Evolutionary conservation across 2,329 filamentous ascomycete species (phyloP).

Genomic region (Nemania abortiva): DNA sequence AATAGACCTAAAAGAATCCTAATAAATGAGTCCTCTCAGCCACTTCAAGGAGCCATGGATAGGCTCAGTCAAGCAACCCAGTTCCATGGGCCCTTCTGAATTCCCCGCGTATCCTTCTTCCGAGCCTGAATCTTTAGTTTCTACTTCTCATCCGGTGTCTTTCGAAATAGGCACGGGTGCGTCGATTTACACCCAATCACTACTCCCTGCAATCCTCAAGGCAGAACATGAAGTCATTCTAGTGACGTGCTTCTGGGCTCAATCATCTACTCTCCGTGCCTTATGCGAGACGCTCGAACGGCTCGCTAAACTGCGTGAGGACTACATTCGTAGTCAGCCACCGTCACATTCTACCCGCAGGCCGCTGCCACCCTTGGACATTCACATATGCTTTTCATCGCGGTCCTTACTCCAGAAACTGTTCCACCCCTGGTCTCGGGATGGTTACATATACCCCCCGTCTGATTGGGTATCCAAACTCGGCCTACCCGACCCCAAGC

Average conservation of each 20-base stretch:
- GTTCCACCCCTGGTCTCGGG: slow-evolving; percentile 73
- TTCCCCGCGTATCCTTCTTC: slow-evolving; percentile 63
- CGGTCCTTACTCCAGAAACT: slow-evolving; percentile 79
- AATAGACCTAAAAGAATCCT: background rate
- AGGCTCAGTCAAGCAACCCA: slow-evolving; percentile 29
- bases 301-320: slow-evolving; percentile 65
- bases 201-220: slow-evolving; percentile 71
- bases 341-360: slow-evolving; percentile 32
- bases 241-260: slow-evolving; percentile 86
- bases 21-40: slow-evolving; percentile 38
- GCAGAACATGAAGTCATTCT: slow-evolving; percentile 76
- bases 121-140: slow-evolving; percentile 61
- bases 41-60: slow-evolving; percentile 47
- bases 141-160: slow-evolving; percentile 59
- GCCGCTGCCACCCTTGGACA: slow-evolving; percentile 58
- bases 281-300: slow-evolving; percentile 68
- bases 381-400: slow-evolving; percentile 83
- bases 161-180: slow-evolving; percentile 70
- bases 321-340: slow-evolving; percentile 51
- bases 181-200: slow-evolving; percentile 64
- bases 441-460: slow-evolving; percentile 72
- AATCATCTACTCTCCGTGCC: slow-evolving; percentile 69
- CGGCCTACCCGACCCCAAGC: slow-evolving; percentile 69
- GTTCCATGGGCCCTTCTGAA: slow-evolving; percentile 48
- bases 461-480: slow-evolving; percentile 70